A percentile compares a stretch with the other conserved stretches of the same genome.
phyloP scores from a whole-genome alignment of 345 rosid genomes.

The Streptanthus diversifolius region DNA sequence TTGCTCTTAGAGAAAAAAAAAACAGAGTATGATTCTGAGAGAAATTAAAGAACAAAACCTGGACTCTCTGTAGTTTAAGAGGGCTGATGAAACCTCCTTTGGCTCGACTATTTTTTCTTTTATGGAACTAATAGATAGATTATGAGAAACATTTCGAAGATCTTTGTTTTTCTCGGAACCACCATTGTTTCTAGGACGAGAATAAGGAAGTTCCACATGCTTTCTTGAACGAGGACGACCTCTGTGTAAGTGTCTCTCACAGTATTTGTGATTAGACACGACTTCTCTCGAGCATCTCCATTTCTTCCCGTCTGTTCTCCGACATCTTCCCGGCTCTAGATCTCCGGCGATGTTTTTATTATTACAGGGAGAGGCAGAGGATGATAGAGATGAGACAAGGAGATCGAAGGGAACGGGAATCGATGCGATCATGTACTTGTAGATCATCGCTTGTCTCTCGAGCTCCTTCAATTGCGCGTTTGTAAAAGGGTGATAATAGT shows the following conservation, averaged over 20 bases:
- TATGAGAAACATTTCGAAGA: neutral
- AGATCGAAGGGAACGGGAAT: constrained; percentile 79
- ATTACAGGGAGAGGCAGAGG: constrained; percentile 36
- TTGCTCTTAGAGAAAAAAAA: neutral
- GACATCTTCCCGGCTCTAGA: constrained; percentile 75
- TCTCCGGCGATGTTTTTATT: constrained; percentile 35
- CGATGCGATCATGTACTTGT: constrained; percentile 79
- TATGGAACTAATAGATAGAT: neutral
- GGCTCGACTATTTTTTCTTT: neutral
- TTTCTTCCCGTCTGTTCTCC: constrained; percentile 85
- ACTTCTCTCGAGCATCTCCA: constrained; percentile 88
- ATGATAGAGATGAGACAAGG: constrained; percentile 37
- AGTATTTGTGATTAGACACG: constrained; percentile 70
- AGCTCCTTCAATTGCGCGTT: constrained; percentile 75
- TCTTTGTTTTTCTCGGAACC: constrained; percentile 22
- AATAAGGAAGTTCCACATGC: constrained; percentile 74
- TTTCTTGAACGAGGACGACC: constrained; percentile 99
- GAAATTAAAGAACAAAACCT: constrained; percentile 6
- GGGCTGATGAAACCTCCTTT: neutral
- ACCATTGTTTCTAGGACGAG: constrained; percentile 26
- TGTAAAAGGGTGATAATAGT: constrained; percentile 55
- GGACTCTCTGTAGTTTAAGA: neutral
- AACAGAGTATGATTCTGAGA: constrained; percentile 1
- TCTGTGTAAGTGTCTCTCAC: constrained; percentile 82
- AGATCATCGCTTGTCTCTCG: constrained; percentile 81